Evolutionary conservation across 192 early-diverging fungal species (phyloP), one percentile per base, ranked within the genome.

Genomic region (Coemansia sp.): DNA sequence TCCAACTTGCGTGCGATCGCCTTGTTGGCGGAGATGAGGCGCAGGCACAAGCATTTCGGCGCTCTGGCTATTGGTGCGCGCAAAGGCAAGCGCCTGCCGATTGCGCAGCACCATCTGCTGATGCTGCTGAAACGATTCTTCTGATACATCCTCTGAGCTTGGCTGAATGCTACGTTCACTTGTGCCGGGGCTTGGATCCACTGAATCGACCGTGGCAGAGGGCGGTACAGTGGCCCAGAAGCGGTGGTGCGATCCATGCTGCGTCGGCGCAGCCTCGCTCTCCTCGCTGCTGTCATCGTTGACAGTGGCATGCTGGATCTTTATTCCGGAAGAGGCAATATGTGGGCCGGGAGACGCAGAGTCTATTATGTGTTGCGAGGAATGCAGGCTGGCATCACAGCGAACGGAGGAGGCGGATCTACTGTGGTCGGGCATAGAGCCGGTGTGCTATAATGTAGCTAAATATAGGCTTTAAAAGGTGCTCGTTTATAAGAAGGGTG

Each of bases 161-260:
- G 51, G 39, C 52, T 30, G 61, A 3, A 43, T 43, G 58, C 39
- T 43, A 43, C 34, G 21, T 28, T 9, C 31, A 35, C 31, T 34
- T 6, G 29, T 37, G 48, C 46, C 12, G 30, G 63, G 34, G 39
- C 21, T 42, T 31, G 15, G 52, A 28, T 43, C 25, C 21, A 31
- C 15, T 28, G 46, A 2, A 13, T 42, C 39, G 10, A 42, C 39
- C 12, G 51, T 29, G 20, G 37, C 43, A 16, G 56, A 66, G 13
- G 72, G 72, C 25, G 72, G 56, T 23, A 40, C 52, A 4, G 72
- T 68, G 20, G 72, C 72, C 72, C 72, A 74, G 49, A 74, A 74
- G 35, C 72, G 66, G 25, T 58, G 18, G 28, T 33, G 29, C 29
- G 53, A 49, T 56, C 53, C 53, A 18, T 7, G 23, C 46, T 49